phyloP scores from a whole-genome alignment of 148 eudicot species.

The Simmondsia chinensis region DNA sequence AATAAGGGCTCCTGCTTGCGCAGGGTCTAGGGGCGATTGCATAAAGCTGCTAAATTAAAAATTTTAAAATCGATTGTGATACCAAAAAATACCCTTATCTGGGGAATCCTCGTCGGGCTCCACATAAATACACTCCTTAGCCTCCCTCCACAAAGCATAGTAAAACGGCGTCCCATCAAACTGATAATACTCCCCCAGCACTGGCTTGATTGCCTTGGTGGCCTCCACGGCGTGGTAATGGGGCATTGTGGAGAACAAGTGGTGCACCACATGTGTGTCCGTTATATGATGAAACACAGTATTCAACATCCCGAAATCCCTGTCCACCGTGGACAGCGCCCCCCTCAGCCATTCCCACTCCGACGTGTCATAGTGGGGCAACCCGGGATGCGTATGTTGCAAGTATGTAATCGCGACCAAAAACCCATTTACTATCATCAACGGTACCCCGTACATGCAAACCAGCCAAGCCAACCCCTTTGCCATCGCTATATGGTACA shows the following conservation, averaged over 20 bases:
- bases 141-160: constrained; percentile 53
- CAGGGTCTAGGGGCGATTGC: background rate
- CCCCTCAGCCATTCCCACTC: constrained; percentile 64
- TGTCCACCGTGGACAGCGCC: constrained; percentile 43
- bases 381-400: constrained; percentile 48
- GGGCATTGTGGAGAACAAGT: constrained; percentile 50
- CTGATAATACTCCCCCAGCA: constrained; percentile 43
- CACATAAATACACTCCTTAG: constrained; percentile 42
- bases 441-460: constrained; percentile 27
- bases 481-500: constrained; percentile 15
- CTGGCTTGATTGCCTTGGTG: constrained; percentile 42
- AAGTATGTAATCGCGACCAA: constrained; percentile 44
- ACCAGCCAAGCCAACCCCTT: constrained; percentile 35
- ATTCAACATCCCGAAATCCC: constrained; percentile 45
- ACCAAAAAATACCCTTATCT: constrained; percentile 25
- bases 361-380: constrained; percentile 46
- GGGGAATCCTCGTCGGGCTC: constrained; percentile 30
- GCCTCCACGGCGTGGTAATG: constrained; percentile 61
- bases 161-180: constrained; percentile 34
- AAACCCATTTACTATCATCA: constrained; percentile 35
- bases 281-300: constrained; percentile 52
- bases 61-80: constrained; percentile 15
- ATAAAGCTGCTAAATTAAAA: background rate
- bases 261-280: constrained; percentile 52
- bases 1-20: background rate